Base-by-base conservation (phyloP, 2,329 filamentous ascomycete genomes). In the Seiridium cupressi region DNA sequence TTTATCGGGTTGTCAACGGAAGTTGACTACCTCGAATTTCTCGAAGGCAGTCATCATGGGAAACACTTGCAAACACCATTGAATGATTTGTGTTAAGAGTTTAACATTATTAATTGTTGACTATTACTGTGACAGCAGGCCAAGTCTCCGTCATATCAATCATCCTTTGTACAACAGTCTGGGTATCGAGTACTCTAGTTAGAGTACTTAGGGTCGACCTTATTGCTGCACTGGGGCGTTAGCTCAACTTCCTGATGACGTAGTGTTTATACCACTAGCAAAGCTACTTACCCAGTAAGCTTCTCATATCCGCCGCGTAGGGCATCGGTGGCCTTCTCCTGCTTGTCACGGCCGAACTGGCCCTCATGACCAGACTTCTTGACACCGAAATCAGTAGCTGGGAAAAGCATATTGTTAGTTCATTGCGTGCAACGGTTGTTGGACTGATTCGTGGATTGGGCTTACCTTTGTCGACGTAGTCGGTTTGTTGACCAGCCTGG, bases 301-400 rank as follows among this genome's bases (percentile, higher is more conserved):
- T 78, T 77, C 70, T 78, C 76, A 60, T 73, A 74, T 13, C 63
- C 60, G 13, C 61, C 59, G 18, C 76, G 74, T 6, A 66, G 64
- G 9, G 63, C 68, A 55, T 74, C 72, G 48, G 73, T 74, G 62
- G 73, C 71, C 67, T 73, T 73, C 69, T 74, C 71, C 53, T 60
- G 55, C 34, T 62, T 66, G 57, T 57, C 58, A 11, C 44, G 38
- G 51, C 60, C 49, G 46, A 67, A 58, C 26, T 62, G 34, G 51
- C 61, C 59, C 57, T 64, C 66, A 55, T 63, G 61, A 58, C 66
- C 66, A 0, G 61, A 65, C 57, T 69, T 68, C 57, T 74, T 70
- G 35, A 70, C 70, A 35, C 62, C 64, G 40, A 67, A 63, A 63
- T 68, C 69, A 51, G 72, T 63, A 36, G 64, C 65, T 74, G 26